Conservation (phyloP, 345 rosid genomes). For the Brassica nigra region DNA sequence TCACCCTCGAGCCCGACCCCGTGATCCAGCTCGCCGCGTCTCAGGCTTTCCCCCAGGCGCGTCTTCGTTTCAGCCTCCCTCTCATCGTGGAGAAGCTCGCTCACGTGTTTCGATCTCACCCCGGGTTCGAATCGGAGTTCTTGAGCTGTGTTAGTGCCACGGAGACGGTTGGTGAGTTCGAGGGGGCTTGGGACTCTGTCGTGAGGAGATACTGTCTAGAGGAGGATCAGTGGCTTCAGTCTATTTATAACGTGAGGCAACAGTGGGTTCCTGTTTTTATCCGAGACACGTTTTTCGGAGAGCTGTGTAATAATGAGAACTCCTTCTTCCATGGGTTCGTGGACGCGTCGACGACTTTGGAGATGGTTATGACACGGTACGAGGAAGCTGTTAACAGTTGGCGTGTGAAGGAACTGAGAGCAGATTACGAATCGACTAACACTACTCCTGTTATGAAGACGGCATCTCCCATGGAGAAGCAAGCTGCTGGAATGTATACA, state of each 20-base stretch:
- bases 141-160: constrained; percentile 56
- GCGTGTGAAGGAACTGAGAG: constrained; percentile 76
- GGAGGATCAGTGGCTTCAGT: constrained; percentile 69
- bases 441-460: constrained; percentile 60
- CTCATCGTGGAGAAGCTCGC: constrained; percentile 66
- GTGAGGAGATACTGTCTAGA: constrained; percentile 52
- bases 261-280: constrained; percentile 77
- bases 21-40: constrained; percentile 59
- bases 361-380: constrained; percentile 55
- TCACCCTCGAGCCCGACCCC: constrained; percentile 69
- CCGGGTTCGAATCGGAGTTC: constrained; percentile 69
- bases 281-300: constrained; percentile 68
- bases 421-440: constrained; percentile 67
- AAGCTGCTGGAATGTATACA: constrained; percentile 69
- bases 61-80: constrained; percentile 57
- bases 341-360: constrained; percentile 61
- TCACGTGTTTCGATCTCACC: constrained; percentile 56
- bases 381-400: constrained; percentile 68
- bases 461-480: constrained; percentile 84
- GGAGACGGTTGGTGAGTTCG: constrained; percentile 62
- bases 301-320: constrained; percentile 46
- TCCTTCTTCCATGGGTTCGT: constrained; percentile 64
- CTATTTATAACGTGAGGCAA: constrained; percentile 59
- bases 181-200: constrained; percentile 61
- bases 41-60: constrained; percentile 58